Conservation (phyloP, 306 rosid species). For the Canavalia ensiformis region DNA sequence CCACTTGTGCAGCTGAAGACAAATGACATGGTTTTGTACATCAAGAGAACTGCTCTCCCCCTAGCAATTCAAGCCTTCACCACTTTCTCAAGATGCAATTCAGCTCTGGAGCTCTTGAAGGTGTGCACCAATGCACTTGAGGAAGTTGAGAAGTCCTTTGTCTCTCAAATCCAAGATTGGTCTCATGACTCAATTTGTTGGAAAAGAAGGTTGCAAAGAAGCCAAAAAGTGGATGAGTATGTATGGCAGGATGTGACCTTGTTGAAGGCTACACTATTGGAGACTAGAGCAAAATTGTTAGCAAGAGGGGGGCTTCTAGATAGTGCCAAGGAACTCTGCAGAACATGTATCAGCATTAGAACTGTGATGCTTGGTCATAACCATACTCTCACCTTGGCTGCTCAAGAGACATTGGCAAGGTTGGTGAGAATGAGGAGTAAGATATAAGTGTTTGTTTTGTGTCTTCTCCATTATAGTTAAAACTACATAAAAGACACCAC, state of each 20-base stretch:
- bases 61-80: slow-evolving; percentile 87
- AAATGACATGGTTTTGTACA: slow-evolving; percentile 72
- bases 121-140: slow-evolving; percentile 89
- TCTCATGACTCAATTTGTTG: slow-evolving; percentile 80
- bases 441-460: slow-evolving; percentile 53
- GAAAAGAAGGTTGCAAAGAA: slow-evolving; percentile 74
- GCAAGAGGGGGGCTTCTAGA: slow-evolving; percentile 83
- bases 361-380: slow-evolving; percentile 90
- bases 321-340: slow-evolving; percentile 78
- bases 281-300: slow-evolving; percentile 84
- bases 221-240: slow-evolving; percentile 76
- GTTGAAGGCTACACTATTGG: slow-evolving; percentile 83
- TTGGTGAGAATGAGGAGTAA: slow-evolving; percentile 87
- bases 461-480: slow-evolving; percentile 17
- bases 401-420: slow-evolving; percentile 88
- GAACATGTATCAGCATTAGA: slow-evolving; percentile 90
- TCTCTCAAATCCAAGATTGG: slow-evolving; percentile 90
- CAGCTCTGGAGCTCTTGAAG: slow-evolving; percentile 79
- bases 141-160: slow-evolving; percentile 91
- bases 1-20: slow-evolving; percentile 75
- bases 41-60: slow-evolving; percentile 80
- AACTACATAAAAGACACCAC: slow-evolving; percentile 30
- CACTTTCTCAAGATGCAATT: slow-evolving; percentile 80
- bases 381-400: slow-evolving; percentile 84
- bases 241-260: slow-evolving; percentile 96